A percentile compares a stretch with the other conserved stretches of the same genome.
These are phyloP conservation scores for Heracleum sosnowskyi DNA, from an alignment of 129 eudicot species.

Conservation along the genomic window DNA sequence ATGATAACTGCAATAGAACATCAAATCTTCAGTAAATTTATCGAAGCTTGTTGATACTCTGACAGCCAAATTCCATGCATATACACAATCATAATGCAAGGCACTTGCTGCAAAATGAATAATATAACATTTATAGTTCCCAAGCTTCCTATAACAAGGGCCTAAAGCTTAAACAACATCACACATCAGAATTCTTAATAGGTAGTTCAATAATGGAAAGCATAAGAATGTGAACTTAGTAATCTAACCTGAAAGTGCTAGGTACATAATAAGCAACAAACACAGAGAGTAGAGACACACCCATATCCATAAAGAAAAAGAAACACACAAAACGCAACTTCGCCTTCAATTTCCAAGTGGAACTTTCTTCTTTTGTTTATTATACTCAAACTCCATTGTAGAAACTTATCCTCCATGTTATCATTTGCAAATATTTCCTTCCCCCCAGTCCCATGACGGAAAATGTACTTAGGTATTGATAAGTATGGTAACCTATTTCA, in stretches of 20 bases:
- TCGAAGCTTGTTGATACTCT: background rate
- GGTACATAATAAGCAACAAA: too few relatives aligned
- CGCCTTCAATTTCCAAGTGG: too few relatives aligned
- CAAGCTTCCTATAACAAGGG: background rate
- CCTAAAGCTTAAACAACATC: background rate
- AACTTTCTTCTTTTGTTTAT: background rate
- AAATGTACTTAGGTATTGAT: background rate
- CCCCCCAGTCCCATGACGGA: background rate
- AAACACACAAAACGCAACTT: background rate
- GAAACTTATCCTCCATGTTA: background rate
- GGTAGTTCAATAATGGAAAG: background rate
- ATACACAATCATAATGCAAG: background rate
- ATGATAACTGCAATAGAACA: constrained; percentile 55
- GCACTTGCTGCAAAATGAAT: background rate
- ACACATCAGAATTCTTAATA: background rate
- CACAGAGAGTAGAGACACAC: background rate
- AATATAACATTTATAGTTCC: background rate
- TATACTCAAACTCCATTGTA: background rate
- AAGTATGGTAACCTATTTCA: background rate
- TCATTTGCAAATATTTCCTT: background rate
- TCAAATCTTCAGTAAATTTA: background rate
- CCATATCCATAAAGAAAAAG: background rate
- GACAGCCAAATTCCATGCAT: background rate
- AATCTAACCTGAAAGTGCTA: too few relatives aligned
- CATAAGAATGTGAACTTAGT: background rate